These are phyloP conservation scores for Globisporangium barbulae DNA, from an alignment of 352 stramenopile genomes.

Conservation along the genomic window DNA sequence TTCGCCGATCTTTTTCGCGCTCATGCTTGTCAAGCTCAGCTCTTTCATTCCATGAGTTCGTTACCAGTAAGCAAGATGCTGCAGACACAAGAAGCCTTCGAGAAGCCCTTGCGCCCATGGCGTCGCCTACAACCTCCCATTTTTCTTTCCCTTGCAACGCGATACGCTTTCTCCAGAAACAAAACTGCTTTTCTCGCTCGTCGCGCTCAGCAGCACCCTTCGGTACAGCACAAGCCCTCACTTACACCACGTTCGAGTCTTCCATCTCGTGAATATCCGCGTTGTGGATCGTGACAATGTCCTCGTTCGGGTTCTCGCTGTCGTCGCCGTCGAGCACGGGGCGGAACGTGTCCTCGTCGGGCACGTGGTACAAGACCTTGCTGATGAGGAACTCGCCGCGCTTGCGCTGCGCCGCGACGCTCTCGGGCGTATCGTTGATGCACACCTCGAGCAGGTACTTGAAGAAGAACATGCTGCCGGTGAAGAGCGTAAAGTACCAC, in stretches of 20 bases:
- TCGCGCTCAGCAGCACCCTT: background rate
- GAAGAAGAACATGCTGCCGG: constrained; percentile 79
- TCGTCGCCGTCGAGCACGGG: constrained; percentile 26
- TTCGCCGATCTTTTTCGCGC: too few species aligned
- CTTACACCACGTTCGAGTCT: background rate
- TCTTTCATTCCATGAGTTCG: background rate
- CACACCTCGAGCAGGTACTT: constrained; percentile 73
- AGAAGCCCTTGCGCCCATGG: background rate
- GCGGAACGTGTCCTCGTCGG: constrained; percentile 54
- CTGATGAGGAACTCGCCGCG: constrained; percentile 84
- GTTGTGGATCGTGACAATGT: constrained; percentile 49
- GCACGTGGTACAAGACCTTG: constrained; percentile 84
- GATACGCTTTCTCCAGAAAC: background rate
- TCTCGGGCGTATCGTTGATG: constrained; percentile 72
- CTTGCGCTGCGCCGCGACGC: constrained; percentile 69
- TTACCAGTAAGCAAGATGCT: background rate
- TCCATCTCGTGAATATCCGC: constrained; percentile 36
- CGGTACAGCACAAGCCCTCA: background rate
- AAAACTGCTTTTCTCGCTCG: background rate
- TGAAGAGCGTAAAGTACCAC: constrained; percentile 83
- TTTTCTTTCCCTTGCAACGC: background rate
- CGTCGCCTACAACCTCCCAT: too few species aligned
- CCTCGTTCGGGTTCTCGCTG: constrained; percentile 36
- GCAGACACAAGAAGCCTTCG: background rate
- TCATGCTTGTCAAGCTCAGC: background rate